Base-by-base conservation (phyloP, 2,329 filamentous ascomycete genomes). In the Neofusicoccum umdonicola region DNA sequence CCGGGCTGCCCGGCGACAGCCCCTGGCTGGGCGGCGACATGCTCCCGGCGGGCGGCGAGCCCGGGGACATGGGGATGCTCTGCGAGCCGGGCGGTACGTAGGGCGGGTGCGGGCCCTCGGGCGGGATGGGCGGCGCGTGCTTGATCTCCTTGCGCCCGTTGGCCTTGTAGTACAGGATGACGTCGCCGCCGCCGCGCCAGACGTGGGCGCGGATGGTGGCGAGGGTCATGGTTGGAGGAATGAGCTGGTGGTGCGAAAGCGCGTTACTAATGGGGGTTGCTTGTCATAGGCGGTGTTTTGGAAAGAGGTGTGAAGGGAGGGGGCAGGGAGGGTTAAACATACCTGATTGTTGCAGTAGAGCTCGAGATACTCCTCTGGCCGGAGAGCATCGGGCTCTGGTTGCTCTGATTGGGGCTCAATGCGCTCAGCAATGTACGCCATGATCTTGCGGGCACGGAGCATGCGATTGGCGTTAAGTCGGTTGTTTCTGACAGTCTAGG, bases 391-490 rank as follows among this genome's bases (percentile, higher is more conserved):
- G 9, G 84, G 80, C 57, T 88, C 85, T 3, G 83, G 80, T 61
- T 87, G 83, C 57, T 88, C 83, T 0, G 84, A 80, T n/a, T 84
- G 77, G 3, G 83, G 83, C 70, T 98, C 94, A 65, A 99, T 94
- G 63, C 93, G 86, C 77, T 99, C 95, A 1, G 93, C 92, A 17
- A 99, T 87, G 72, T 99, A 99, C 0, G 88, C 87, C 65, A 98
- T 80, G 22, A 99, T 95, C 82, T 99, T 99, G 80, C 92, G 94
- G 3, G 96, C 92, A 52, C 95, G 87, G 58, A 99, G 83, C 95
- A 99, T 98, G 63, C 94, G 87, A 74, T 98, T 99, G 11, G 95
- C 95, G 75, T 98, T 99, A 60, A 99, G 84, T 27, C 95, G 89
- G 69, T 93, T 94, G 76, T 94, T 96, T 61, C 89, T 86, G 27